phyloP scores from a whole-genome alignment of 2,329 filamentous ascomycete species.

The Sclerotinia trifoliorum region DNA sequence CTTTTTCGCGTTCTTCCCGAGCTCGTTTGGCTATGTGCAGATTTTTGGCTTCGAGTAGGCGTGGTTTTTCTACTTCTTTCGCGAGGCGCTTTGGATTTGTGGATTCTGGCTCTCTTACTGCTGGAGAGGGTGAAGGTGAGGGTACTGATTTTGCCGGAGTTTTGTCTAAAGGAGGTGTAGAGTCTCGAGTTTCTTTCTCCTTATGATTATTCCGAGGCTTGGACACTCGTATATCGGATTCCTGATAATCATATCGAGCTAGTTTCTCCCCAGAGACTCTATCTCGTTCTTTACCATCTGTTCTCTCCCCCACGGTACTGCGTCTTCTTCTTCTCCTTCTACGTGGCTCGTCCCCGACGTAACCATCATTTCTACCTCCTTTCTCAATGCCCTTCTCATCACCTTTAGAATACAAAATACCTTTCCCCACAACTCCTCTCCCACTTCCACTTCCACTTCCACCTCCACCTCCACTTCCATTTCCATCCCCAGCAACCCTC shows the following conservation, averaged over 20 bases:
- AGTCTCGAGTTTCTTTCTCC: not conserved
- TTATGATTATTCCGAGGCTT: not conserved
- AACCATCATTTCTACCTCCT: not conserved
- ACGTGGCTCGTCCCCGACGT: not conserved
- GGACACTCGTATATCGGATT: no score
- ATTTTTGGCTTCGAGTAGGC: not conserved
- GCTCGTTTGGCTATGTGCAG: not conserved
- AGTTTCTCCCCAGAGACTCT: not conserved
- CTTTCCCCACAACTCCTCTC: not conserved
- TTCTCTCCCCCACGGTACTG: not conserved
- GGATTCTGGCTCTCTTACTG: not conserved
- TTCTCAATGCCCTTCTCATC: not conserved
- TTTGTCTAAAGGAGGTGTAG: not conserved
- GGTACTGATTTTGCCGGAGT: not conserved
- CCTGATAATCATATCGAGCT: not conserved
- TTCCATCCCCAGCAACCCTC: not conserved
- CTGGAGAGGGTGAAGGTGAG: not conserved
- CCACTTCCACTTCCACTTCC: no score
- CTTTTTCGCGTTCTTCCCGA: not conserved
- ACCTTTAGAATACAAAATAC: no score
- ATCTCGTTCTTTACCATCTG: not conserved
- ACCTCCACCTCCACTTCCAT: not conserved
- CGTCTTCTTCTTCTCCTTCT: not conserved
- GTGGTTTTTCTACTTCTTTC: not conserved
- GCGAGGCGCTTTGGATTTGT: not conserved